A percentile compares a stretch with the other conserved stretches of the same genome.
phyloP scores from a whole-genome alignment of 2,329 filamentous ascomycete species.

The Pyrenophora tritici-repentis region DNA sequence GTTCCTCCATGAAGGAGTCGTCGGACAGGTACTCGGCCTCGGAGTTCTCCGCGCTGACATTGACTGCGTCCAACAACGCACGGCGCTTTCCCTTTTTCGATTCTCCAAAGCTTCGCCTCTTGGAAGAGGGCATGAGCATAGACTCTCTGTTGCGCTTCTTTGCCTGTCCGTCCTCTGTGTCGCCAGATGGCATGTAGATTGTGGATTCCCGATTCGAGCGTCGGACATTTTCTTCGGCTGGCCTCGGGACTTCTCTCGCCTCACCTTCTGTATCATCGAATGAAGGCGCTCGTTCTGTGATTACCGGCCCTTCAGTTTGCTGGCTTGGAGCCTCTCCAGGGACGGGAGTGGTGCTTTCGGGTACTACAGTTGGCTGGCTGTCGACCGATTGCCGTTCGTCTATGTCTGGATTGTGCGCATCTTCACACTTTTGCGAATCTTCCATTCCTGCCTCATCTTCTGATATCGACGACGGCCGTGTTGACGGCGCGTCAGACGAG shows the following conservation, averaged over 20 bases:
- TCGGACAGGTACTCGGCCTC: conserved; percentile 66
- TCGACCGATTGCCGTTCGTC: conserved; percentile 42
- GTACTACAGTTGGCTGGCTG: conserved; percentile 44
- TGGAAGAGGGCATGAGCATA: conserved; percentile 30
- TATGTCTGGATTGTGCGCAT: conserved; percentile 21
- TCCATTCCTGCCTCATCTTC: conserved; percentile 40
- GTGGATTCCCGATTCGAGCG: conserved; percentile 42
- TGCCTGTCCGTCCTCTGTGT: conserved; percentile 20
- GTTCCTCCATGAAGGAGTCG: conserved; percentile 82
- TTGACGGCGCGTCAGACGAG: conserved; percentile 45
- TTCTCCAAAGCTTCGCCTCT: conserved; percentile 35
- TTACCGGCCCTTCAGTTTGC: conserved; percentile 3
- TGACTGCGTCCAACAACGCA: conserved; percentile 48
- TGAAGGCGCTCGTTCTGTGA: conserved; percentile 11
- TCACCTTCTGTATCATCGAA: conserved; percentile 16
- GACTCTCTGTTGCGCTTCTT: conserved; percentile 38
- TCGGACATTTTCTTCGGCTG: conserved; percentile 19
- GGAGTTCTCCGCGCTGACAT: conserved; percentile 46
- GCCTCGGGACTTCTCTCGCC: conserved; percentile 25
- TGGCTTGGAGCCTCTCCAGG: conserved; percentile 27
- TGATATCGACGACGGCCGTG: conserved; percentile 47
- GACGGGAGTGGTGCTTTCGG: conserved; percentile 34
- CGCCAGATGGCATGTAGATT: conserved; percentile 33
- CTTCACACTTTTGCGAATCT: conserved; percentile 23
- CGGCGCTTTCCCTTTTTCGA: conserved; percentile 48